These are phyloP conservation scores for Ophiocordyceps robertsii DNA, from an alignment of 2,329 filamentous ascomycete genomes.

Conservation along the genomic window DNA sequence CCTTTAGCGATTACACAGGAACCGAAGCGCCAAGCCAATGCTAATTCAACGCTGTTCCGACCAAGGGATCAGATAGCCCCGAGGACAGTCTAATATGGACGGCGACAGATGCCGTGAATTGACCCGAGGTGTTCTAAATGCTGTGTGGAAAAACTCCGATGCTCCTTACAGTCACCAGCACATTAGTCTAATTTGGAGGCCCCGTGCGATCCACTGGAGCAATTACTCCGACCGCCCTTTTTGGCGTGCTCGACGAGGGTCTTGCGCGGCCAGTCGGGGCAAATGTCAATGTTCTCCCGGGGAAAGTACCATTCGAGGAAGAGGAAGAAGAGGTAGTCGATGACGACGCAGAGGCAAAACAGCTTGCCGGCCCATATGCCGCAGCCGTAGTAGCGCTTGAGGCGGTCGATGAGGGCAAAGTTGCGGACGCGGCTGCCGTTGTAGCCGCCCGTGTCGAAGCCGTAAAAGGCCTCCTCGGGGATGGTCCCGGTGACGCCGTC, in stretches of 20 bases:
- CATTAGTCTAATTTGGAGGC: constrained; percentile 11
- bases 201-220: constrained; percentile 18
- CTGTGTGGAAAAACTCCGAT: too few species aligned
- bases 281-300: constrained; percentile 73
- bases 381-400: constrained; percentile 96
- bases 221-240: constrained; percentile 15
- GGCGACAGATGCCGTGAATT: background rate
- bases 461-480: constrained; percentile 78
- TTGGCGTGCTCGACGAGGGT: constrained; percentile 18
- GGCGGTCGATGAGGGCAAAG: constrained; percentile 82
- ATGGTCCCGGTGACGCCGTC: constrained; percentile 83
- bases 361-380: constrained; percentile 97
- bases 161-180: too few species aligned
- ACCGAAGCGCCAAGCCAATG: too few species aligned
- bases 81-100: too few species aligned
- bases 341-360: constrained; percentile 85
- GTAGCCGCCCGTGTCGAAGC: constrained; percentile 57
- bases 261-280: constrained; percentile 85
- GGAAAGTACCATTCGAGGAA: constrained; percentile 82
- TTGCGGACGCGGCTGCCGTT: constrained; percentile 64
- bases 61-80: too few species aligned
- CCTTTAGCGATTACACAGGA: too few species aligned
- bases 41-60: too few species aligned
- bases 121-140: too few species aligned
- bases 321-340: constrained; percentile 86